A percentile compares a stretch with the other conserved stretches of the same genome.
Evolutionary conservation across 202 grass and related monocot genomes (phyloP).

Genomic region (Digitaria exilis): DNA sequence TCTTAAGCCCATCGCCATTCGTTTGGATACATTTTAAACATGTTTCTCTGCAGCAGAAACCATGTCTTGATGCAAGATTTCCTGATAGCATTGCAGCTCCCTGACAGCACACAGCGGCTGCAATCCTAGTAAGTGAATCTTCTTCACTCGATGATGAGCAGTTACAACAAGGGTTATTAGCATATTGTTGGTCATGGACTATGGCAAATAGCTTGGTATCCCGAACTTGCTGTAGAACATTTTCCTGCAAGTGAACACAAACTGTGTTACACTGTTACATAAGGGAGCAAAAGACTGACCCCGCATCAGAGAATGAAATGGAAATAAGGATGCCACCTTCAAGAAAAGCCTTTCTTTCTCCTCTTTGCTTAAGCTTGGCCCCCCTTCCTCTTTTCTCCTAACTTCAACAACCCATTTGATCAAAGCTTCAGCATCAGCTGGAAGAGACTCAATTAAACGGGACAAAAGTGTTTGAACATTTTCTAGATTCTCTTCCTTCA

Average conservation of each 20-base stretch:
- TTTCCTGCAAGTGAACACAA: conserved; percentile 52
- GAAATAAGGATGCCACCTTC: conserved; percentile 56
- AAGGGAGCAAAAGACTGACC: conserved; percentile 15
- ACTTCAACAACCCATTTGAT: conserved; percentile 93
- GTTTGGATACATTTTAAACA: conserved; percentile 51
- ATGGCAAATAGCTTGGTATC: conserved; percentile 55
- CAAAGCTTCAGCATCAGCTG: conserved; percentile 81
- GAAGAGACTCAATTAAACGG: conserved; percentile 64
- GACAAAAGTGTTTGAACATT: conserved; percentile 55
- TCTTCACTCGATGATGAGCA: conserved; percentile 36
- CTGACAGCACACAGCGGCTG: conserved; percentile 75
- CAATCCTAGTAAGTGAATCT: conserved; percentile 54
- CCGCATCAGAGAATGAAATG: conserved; percentile 29
- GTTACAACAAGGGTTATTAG: conserved; percentile 36
- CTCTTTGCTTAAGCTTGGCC: conserved; percentile 61
- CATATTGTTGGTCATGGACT: conserved; percentile 40
- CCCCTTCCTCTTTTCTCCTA: conserved; percentile 84
- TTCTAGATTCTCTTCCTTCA: conserved; percentile 59
- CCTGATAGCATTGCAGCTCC: conserved; percentile 77
- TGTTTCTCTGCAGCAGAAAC: conserved; percentile 73
- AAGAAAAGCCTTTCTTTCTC: conserved; percentile 69
- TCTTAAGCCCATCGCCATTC: conserved; percentile 52
- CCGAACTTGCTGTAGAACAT: conserved; percentile 53
- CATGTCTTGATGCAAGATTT: conserved; percentile 43
- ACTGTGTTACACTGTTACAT: conserved; percentile 32